A percentile compares a stretch with the other conserved stretches of the same genome.
Evolutionary conservation across 179 eudicot species (phyloP).

Genomic region (Silene noctiflora): DNA sequence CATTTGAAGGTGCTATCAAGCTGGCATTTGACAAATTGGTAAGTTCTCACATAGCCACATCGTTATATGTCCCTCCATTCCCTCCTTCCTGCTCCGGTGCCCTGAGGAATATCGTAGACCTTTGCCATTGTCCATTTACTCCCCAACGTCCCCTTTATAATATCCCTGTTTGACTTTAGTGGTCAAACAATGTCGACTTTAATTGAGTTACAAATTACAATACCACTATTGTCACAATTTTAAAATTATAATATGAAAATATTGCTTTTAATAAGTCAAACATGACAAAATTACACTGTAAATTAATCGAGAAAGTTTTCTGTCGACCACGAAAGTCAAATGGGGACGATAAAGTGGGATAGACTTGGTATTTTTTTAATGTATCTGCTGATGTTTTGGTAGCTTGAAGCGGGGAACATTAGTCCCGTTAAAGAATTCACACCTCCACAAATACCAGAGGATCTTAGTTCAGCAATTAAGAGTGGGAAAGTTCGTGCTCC

Average conservation of each 20-base stretch:
- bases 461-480: constrained; percentile 81
- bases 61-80: background rate
- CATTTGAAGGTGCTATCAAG: constrained; percentile 75
- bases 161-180: background rate
- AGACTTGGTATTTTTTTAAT: no score
- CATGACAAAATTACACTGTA: no score
- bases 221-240: no score
- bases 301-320: no score
- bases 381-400: constrained; percentile 2
- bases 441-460: constrained; percentile 98
- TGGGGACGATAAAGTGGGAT: no score
- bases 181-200: background rate
- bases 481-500: constrained; percentile 99
- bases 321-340: no score
- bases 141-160: background rate
- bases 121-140: background rate
- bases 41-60: no score
- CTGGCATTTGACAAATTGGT: constrained; percentile 88
- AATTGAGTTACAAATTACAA: no score
- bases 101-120: background rate
- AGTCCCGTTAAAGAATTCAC: constrained; percentile 69
- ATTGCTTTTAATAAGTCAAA: no score
- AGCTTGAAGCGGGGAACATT: constrained; percentile 78
- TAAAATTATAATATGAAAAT: no score
- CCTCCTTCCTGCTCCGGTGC: background rate